Evolutionary conservation across 2,329 filamentous ascomycete species (phyloP).

Genomic region (Aspergillus nomiae): DNA sequence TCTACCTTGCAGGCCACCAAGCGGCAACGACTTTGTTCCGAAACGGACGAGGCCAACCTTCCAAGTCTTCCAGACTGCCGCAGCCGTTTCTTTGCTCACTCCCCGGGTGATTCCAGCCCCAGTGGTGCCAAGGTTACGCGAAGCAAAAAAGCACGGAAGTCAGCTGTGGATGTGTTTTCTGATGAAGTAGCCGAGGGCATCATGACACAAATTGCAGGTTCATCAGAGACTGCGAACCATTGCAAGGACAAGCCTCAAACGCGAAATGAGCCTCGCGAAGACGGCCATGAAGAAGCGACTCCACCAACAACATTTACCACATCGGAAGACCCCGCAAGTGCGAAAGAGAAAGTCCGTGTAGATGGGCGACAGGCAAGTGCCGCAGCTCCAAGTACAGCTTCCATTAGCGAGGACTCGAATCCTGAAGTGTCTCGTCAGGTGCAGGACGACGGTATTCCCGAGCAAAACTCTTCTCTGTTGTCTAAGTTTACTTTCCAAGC

Average conservation of each 20-base stretch:
- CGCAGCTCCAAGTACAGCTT: neutral
- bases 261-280: neutral
- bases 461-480: conserved; percentile 38
- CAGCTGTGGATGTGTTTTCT: conserved; percentile 53
- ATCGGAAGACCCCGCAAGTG: neutral
- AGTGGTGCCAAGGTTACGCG: conserved; percentile 37
- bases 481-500: conserved; percentile 39
- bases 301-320: neutral
- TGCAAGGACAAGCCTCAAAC: neutral
- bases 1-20: conserved; percentile 53
- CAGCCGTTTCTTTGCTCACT: conserved; percentile 52
- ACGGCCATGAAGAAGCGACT: neutral
- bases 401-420: conserved; percentile 19
- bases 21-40: conserved; percentile 55
- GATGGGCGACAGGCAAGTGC: neutral
- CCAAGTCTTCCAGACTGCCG: conserved; percentile 36
- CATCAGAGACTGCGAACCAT: conserved; percentile 10
- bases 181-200: conserved; percentile 56
- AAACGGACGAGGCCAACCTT: conserved; percentile 39
- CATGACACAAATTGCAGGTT: conserved; percentile 49
- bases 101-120: conserved; percentile 39
- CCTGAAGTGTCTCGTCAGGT: conserved; percentile 35
- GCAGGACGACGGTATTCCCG: conserved; percentile 38
- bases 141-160: conserved; percentile 46
- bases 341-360: neutral